Evolutionary conservation across 495 filamentous ascomycete species (phyloP), one percentile per base, ranked within the genome.

Genomic region (Penicillium roqueforti): DNA sequence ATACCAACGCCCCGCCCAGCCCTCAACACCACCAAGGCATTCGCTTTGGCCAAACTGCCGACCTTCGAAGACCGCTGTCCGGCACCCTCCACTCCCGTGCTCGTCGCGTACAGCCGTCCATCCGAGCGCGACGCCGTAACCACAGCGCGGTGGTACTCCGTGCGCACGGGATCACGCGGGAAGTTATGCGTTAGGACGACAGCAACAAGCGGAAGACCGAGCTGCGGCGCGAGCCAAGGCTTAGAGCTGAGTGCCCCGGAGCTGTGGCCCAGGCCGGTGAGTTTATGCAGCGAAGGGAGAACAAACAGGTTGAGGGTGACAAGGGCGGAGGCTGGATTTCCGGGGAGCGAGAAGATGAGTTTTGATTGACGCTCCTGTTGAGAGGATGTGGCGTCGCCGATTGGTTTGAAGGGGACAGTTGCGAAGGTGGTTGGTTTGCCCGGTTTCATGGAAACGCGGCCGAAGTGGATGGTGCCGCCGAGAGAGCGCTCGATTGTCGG

Each of bases 361-460:
- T 87, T 90, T 9, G 65, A 71, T 45, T 79, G 68, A 54, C 84
- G 77, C 16, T 75, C 76, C 58, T 81, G 70, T 63, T 86, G 84
- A 8, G 47, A 47, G 22, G 47, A 32, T 36, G 32, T 20, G 44
- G 45, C 22, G 31, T 55, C 58, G 29, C 49, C 41, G 3, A 65
- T 51, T 10, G 68, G 53, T 40, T 82, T 83, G 64, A 79, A 73
- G 3, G 88, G 85, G 4, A 97, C 78, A 1, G 91, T 97, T 4
- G 95, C 93, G 61, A 97, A 99, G 3, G 95, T 97, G 9, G 91
- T 96, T 3, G 93, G 93, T 68, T 97, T 97, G 18, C 93, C 93
- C 0, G 93, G 93, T 73, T 97, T 97, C 93, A 99, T 97, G 25
- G 85, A 81, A 6, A 97, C 95, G 25, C 95, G 85, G 37, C 93